A percentile compares a stretch with the other conserved stretches of the same genome.
phyloP scores from a whole-genome alignment of 2,329 filamentous ascomycete species.

The Ophiostoma novo-ulmi region DNA sequence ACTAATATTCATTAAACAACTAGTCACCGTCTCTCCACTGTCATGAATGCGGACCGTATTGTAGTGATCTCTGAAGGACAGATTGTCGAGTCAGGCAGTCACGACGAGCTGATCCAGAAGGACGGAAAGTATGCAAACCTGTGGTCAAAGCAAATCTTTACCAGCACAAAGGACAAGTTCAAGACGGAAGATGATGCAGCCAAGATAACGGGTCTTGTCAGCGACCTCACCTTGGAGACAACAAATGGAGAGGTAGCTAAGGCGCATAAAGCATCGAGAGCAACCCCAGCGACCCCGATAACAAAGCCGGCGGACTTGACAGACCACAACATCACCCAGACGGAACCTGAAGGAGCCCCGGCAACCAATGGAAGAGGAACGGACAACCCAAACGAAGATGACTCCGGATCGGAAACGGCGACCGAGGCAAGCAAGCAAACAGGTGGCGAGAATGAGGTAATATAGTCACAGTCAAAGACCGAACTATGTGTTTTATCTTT shows the following conservation, averaged over 20 bases:
- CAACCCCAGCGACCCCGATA: not conserved
- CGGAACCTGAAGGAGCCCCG: not conserved
- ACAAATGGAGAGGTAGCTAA: slow-evolving; percentile 37
- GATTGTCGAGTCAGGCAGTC: slow-evolving; percentile 59
- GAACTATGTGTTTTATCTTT: slow-evolving; percentile 37
- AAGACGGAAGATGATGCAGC: slow-evolving; percentile 28
- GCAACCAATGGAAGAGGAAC: not conserved
- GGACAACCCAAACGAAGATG: slow-evolving; percentile 30
- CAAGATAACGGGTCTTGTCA: slow-evolving; percentile 32
- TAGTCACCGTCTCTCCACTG: slow-evolving; percentile 64
- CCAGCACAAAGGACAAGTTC: slow-evolving; percentile 44
- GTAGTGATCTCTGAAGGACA: slow-evolving; percentile 59
- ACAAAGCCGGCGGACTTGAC: not conserved
- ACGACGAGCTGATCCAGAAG: slow-evolving; percentile 53
- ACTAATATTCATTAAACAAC: not conserved
- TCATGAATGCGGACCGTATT: slow-evolving; percentile 64
- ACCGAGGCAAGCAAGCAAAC: slow-evolving; percentile 34
- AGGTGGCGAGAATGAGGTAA: slow-evolving; percentile 47
- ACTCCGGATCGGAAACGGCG: slow-evolving; percentile 18
- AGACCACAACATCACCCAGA: not conserved
- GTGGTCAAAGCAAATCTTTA: slow-evolving; percentile 57
- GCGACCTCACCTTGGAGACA: slow-evolving; percentile 37
- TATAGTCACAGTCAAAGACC: slow-evolving; percentile 36
- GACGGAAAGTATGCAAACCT: slow-evolving; percentile 59
- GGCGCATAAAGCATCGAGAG: slow-evolving; percentile 29